Conservation (phyloP, 176 grass and related monocot genomes). For the Pontederia crassipes region DNA sequence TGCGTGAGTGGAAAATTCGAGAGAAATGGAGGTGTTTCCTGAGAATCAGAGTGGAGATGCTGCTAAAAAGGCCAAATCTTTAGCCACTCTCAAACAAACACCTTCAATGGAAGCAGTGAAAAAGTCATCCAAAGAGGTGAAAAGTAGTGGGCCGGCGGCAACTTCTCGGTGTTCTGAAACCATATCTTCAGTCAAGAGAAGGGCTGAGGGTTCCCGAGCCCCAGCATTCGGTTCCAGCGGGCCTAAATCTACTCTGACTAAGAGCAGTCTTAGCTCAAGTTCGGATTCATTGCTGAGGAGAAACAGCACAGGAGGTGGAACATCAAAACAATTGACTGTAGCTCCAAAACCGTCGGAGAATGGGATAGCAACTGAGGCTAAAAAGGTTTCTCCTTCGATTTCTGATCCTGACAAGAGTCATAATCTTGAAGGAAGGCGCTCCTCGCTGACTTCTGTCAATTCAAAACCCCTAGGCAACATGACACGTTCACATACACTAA, state of each 20-base stretch:
- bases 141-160: conserved; percentile 11
- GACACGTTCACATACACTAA: conserved; percentile 18
- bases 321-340: neutral
- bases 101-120: neutral
- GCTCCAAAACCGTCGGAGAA: conserved; percentile 28
- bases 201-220: neutral
- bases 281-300: conserved; percentile 27
- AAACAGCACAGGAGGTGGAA: conserved; percentile 31
- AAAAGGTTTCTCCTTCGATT: conserved; percentile 34
- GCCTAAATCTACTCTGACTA: conserved; percentile 22
- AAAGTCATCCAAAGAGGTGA: conserved; percentile 17
- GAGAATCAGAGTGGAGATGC: conserved; percentile 1
- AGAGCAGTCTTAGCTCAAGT: conserved; percentile 16
- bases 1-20: neutral
- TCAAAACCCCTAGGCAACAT: conserved; percentile 9
- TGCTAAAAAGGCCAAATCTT: neutral
- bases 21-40: conserved; percentile 32
- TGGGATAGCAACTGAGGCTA: conserved; percentile 27
- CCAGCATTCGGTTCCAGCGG: conserved; percentile 7
- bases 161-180: conserved; percentile 10
- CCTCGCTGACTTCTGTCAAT: conserved; percentile 17
- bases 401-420: conserved; percentile 43
- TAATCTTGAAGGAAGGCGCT: conserved; percentile 11
- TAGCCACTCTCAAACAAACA: neutral
- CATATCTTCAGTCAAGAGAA: conserved; percentile 37